A percentile compares a stretch with the other conserved stretches of the same genome.
phyloP scores from a whole-genome alignment of 257 asterid species.

The Echites panduratus region DNA sequence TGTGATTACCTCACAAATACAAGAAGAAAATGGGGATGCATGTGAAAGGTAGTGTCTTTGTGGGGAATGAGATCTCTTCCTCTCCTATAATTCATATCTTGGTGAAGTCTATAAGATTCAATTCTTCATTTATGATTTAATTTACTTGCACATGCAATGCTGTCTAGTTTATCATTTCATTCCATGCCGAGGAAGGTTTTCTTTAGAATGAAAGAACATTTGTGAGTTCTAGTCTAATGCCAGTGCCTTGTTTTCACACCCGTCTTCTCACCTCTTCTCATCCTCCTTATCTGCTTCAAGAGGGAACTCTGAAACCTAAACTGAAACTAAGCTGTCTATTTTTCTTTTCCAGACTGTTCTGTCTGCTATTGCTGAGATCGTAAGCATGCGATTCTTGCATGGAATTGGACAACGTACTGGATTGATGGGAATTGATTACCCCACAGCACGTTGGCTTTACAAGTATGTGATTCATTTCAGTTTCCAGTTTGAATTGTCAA shows the following conservation, averaged over 20 bases:
- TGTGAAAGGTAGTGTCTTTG: neutral
- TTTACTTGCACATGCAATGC: neutral
- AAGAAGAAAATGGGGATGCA: neutral
- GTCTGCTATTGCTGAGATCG: slow-evolving; percentile 84
- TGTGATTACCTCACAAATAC: neutral
- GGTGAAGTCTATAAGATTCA: neutral
- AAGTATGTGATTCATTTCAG: slow-evolving; percentile 40
- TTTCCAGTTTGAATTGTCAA: neutral
- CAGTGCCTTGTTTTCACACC: neutral
- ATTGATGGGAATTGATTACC: slow-evolving; percentile 92
- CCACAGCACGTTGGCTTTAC: slow-evolving; percentile 93
- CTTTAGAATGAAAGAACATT: neutral
- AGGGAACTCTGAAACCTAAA: neutral
- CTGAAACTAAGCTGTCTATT: neutral
- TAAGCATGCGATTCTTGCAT: slow-evolving; percentile 73
- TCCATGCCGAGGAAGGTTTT: neutral
- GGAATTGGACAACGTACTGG: slow-evolving; percentile 84
- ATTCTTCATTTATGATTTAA: neutral
- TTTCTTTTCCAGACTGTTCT: slow-evolving; percentile 53
- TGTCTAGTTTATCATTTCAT: neutral
- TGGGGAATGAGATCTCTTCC: neutral
- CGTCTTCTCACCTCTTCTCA: neutral
- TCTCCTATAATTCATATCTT: neutral
- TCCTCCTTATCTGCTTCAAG: neutral
- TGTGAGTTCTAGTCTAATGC: neutral